Evolutionary conservation across 2,329 filamentous ascomycete species (phyloP), one percentile per base, ranked within the genome.

Genomic region (Xylariaceae sp.): DNA sequence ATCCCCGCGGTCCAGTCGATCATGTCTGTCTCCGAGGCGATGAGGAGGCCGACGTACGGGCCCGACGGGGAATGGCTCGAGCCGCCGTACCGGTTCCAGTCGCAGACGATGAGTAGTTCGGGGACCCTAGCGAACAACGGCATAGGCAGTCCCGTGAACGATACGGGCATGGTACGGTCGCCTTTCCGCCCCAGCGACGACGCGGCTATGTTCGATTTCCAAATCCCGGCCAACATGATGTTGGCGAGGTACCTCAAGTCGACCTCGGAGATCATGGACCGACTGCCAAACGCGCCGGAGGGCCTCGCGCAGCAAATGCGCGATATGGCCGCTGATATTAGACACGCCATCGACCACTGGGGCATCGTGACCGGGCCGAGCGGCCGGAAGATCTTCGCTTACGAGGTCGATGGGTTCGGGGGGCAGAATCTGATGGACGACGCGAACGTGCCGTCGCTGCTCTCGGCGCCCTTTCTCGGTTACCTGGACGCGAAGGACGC

Each of bases 111-210:
- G 49, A 79, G 83, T 1, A 87, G 89, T 6, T 93, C 91, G 0
- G 93, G 96, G 70, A 96, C 92, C 0, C 81, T 96, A 2, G 84
- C 81, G 54, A 88, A 97, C 55, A 78, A 79, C 7, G 93, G 93
- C 7, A 78, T 87, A 26, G 93, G 92, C 18, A 93, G 91, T 63
- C 93, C 93, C 0, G 82, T 96, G 1, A 88, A 86, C 51, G 85
- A 84, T 26, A 95, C 91, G 1, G 91, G 91, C 0, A 82, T 97
- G 48, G 83, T 97, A 42, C 85, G 93, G 52, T 93, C 89, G 63
- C 91, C 92, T 26, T 97, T 97, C 78, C 84, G 93, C 1, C 93
- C 93, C 0, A 93, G 89, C 56, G 93, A 98, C 71, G 93, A 97
- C 71, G 86, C 91, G 14, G 91, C 89, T 0, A 89, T 90, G 40